Evolutionary conservation across 1,284 basidiomycete genomes (phyloP).

Genomic region (Rhodotorula sp.): DNA sequence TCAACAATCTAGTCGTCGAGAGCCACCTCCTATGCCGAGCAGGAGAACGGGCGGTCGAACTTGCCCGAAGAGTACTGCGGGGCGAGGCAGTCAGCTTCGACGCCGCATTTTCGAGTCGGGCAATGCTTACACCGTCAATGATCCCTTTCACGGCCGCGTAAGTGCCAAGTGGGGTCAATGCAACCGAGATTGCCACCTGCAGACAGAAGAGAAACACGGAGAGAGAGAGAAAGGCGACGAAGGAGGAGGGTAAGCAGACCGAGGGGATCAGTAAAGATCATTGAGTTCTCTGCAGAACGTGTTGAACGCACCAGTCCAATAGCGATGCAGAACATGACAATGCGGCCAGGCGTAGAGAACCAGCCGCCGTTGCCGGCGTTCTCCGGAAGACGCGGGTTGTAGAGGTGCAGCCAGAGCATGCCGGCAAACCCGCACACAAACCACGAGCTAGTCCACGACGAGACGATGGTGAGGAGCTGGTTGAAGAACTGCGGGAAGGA

Average conservation of each 20-base stretch:
- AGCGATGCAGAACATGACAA: background rate
- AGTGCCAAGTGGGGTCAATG: too few relatives aligned
- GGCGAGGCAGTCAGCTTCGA: too few relatives aligned
- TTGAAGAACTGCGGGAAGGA: slow-evolving; percentile 8
- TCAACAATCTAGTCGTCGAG: too few relatives aligned
- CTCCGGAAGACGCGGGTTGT: background rate
- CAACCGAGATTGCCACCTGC: too few relatives aligned
- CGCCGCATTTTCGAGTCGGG: too few relatives aligned
- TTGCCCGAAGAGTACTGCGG: slow-evolving; percentile 9
- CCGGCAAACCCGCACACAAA: slow-evolving; percentile 17
- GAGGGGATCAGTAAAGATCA: too few relatives aligned
- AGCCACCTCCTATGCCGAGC: slow-evolving; percentile 7
- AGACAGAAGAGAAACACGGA: background rate
- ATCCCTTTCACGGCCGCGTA: slow-evolving; percentile 1
- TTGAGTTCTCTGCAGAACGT: too few relatives aligned
- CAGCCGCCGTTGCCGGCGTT: background rate
- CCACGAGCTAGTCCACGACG: slow-evolving; percentile 11
- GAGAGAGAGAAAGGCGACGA: too few relatives aligned
- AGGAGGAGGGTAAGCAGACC: too few relatives aligned
- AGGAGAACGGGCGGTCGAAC: slow-evolving; percentile 18
- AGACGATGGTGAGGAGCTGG: slow-evolving; percentile 21
- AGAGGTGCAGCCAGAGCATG: slow-evolving; percentile 2
- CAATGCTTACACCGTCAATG: background rate
- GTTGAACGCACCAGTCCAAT: too few relatives aligned
- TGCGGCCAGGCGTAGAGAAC: background rate